phyloP scores from a whole-genome alignment of 2,329 filamentous ascomycete species.

The Colletotrichum liaoningense region DNA sequence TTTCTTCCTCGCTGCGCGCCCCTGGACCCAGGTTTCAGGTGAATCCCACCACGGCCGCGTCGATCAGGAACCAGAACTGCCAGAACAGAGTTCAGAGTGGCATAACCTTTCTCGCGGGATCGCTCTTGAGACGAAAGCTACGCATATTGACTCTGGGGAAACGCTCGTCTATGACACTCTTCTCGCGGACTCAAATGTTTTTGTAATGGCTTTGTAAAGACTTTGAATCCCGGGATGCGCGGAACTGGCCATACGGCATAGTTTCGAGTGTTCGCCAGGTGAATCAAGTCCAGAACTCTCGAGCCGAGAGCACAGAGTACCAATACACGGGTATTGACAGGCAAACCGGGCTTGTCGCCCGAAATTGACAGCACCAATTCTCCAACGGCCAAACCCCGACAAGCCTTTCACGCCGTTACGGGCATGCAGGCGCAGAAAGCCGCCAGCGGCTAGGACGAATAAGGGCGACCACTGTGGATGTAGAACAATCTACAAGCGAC shows the following conservation, averaged over 20 bases:
- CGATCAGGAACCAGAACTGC: conserved; percentile 20
- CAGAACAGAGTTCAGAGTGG: conserved; percentile 14
- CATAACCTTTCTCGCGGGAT: neutral
- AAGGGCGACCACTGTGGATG: neutral
- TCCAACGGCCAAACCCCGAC: conserved; percentile 7
- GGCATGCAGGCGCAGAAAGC: neutral
- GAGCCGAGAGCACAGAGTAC: neutral
- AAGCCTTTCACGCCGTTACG: neutral
- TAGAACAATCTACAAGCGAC: conserved; percentile 24
- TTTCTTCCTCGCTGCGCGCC: neutral
- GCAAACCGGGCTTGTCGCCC: conserved; percentile 27
- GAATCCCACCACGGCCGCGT: conserved; percentile 24
- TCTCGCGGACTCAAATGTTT: neutral
- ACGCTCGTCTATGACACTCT: neutral
- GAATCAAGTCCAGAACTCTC: neutral
- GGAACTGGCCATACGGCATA: neutral
- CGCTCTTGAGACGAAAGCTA: conserved; percentile 2
- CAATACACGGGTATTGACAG: conserved; percentile 1
- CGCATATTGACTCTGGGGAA: conserved; percentile 3
- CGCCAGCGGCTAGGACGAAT: conserved; percentile 11
- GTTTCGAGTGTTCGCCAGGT: neutral
- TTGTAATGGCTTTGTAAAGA: neutral
- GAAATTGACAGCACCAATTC: conserved; percentile 16
- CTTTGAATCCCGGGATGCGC: neutral
- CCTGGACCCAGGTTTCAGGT: conserved; percentile 30